A percentile compares a stretch with the other conserved stretches of the same genome.
Evolutionary conservation across 371 early-diverging fungal species (phyloP).

Genomic region (Mucor indicus): DNA sequence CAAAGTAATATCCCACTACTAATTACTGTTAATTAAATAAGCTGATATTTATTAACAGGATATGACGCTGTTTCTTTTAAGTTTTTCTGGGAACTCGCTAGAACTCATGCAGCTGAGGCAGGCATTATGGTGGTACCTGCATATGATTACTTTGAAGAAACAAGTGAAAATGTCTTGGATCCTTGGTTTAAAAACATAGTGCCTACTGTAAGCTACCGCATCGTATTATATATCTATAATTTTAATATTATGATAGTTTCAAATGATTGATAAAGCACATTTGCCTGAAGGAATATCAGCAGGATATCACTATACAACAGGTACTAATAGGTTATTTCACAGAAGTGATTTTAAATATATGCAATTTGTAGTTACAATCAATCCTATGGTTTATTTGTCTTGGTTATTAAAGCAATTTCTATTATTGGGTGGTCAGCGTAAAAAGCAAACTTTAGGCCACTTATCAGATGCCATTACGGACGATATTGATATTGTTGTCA

Average conservation of each 20-base stretch:
- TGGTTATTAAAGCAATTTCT: too few species aligned
- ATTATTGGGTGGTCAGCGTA: too few species aligned
- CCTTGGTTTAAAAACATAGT: conserved; percentile 54
- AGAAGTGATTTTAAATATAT: neutral
- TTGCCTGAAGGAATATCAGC: conserved; percentile 39
- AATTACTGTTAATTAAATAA: too few species aligned
- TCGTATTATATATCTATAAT: neutral
- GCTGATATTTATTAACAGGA: neutral
- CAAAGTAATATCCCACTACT: too few species aligned
- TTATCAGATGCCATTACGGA: too few species aligned
- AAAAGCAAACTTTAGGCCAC: too few species aligned
- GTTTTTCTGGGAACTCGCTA: too few species aligned
- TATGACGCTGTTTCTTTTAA: too few species aligned
- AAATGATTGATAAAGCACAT: conserved; percentile 29
- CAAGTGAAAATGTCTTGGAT: conserved; percentile 30
- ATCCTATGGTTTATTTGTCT: too few species aligned
- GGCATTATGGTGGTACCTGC: conserved; percentile 31
- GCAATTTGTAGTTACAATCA: too few species aligned
- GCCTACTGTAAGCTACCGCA: conserved; percentile 41
- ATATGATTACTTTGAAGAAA: conserved; percentile 38
- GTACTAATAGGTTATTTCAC: too few species aligned
- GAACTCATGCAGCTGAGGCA: conserved; percentile 22
- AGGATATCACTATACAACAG: conserved; percentile 53
- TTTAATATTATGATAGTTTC: conserved; percentile 17
- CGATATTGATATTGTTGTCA: conserved; percentile 64